Conservation (phyloP, 1,284 basidiomycete species). For the Rhodotorula glutinis region DNA sequence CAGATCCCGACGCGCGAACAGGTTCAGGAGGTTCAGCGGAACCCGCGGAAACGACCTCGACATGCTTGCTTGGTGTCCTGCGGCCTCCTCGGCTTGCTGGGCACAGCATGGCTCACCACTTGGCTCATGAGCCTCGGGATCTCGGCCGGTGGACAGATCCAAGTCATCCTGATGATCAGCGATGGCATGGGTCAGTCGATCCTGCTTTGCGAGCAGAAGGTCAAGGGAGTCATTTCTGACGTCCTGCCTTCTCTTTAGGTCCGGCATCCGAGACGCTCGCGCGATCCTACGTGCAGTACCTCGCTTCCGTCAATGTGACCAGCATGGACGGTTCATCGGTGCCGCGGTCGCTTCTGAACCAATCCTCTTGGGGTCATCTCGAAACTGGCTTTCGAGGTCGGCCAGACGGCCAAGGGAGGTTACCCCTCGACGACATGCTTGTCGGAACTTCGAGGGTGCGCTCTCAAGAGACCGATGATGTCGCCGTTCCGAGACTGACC, state of each 20-base stretch:
- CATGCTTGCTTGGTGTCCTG: neutral
- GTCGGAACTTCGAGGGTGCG: conserved; percentile 44
- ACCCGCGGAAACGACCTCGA: neutral
- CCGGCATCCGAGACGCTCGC: conserved; percentile 45
- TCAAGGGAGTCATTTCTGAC: neutral
- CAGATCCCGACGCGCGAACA: conserved; percentile 17
- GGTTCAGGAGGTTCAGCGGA: neutral
- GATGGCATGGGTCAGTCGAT: conserved; percentile 45
- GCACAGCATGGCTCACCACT: conserved; percentile 9
- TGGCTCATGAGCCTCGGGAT: conserved; percentile 15
- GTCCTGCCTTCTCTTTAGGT: conserved; percentile 39
- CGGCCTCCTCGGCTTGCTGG: conserved; percentile 14
- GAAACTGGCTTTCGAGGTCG: conserved; percentile 15
- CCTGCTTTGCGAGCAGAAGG: too few species aligned
- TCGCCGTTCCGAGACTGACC: neutral
- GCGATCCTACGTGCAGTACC: conserved; percentile 44
- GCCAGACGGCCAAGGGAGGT: neutral
- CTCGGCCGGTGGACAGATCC: conserved; percentile 34
- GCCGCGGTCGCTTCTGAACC: conserved; percentile 15
- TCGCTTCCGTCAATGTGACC: conserved; percentile 34
- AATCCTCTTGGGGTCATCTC: conserved; percentile 19
- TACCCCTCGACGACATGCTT: conserved; percentile 47
- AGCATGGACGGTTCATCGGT: neutral
- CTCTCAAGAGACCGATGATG: too few species aligned
- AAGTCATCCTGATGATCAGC: conserved; percentile 49